Evolutionary conservation across 2,329 filamentous ascomycete genomes (phyloP), one percentile per base, ranked within the genome.

Genomic region (Cordyceps farinosa): DNA sequence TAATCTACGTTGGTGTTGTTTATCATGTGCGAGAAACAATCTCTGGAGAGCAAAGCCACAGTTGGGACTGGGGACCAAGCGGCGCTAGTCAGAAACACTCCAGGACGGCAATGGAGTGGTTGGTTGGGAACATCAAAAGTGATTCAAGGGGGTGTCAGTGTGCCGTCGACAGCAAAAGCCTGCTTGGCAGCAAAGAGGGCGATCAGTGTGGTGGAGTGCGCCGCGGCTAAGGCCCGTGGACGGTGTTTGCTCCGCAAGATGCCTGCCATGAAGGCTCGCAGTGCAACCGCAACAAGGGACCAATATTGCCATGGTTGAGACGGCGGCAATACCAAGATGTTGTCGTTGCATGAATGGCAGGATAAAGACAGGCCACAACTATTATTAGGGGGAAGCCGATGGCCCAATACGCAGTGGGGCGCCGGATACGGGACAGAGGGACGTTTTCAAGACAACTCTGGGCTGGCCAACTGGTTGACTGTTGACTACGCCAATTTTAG

Each of bases 401-500:
- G 50, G 44, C 42, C 29, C 29, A 57, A 57, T 36, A 47, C 42
- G 30, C 44, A 47, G 45, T 51, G 58, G 52, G 58, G 38, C 48
- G 48, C 48, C n/a, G 48, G 48, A 61, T 61, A 61, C 58, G 58
- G 58, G 58, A 61, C 48, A 52, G 36, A 22, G 22, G 22, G 22
- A 61, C 36, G 34, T 45, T 48, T 61, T 53, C 56, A 38, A 48
- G 42, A 36, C 44, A 27, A 45, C 32, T 27, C n/a, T 34, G 15
- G 42, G 42, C 54, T 52, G 30, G 17, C 30, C 50, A 36, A 36
- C 42, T 36, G 22, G 22, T 32, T 42, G 40, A 42, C 10, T 51
- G 27, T 51, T 5, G 48, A 27, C 7, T 6, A 48, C 27, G n/a
- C 11, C 11, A 38, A 10, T 11, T 15, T 40, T 40, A 40, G 48